These are phyloP conservation scores for Exophiala lecanii-corni DNA, from an alignment of 2,329 filamentous ascomycete species.

Conservation along the genomic window DNA sequence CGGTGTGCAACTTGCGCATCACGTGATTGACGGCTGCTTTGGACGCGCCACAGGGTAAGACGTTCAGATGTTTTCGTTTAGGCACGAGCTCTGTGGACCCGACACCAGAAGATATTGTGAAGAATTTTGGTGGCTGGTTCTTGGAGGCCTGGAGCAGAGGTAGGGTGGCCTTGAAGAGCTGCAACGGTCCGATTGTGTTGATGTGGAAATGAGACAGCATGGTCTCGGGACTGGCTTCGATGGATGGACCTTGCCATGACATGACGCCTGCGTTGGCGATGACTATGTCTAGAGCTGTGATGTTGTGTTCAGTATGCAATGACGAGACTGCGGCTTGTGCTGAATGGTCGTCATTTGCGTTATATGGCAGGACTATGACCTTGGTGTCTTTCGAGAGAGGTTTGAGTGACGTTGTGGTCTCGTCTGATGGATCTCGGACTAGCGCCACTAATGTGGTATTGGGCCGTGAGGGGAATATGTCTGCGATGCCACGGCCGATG, in stretches of 20 bases:
- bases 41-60: conserved; percentile 52
- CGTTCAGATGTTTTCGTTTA: conserved; percentile 9
- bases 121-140: conserved; percentile 4
- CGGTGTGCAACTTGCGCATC: conserved; percentile 46
- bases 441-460: conserved; percentile 23
- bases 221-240: conserved; percentile 12
- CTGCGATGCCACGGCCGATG: conserved; percentile 32
- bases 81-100: background rate
- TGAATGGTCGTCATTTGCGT: conserved; percentile 28
- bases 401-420: conserved; percentile 21
- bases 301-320: conserved; percentile 30
- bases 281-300: conserved; percentile 46
- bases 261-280: conserved; percentile 48
- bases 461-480: conserved; percentile 22
- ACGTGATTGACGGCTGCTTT: conserved; percentile 61
- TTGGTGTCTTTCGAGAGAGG: conserved; percentile 15
- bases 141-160: conserved; percentile 31
- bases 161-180: conserved; percentile 44
- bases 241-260: conserved; percentile 16
- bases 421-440: conserved; percentile 11
- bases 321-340: conserved; percentile 31
- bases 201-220: conserved; percentile 31
- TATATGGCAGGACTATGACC: conserved; percentile 25
- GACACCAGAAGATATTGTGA: conserved; percentile 3
- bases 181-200: conserved; percentile 37